Conservation (phyloP, 108 stramenopile genomes). For the Mediolabrus comicus region DNA sequence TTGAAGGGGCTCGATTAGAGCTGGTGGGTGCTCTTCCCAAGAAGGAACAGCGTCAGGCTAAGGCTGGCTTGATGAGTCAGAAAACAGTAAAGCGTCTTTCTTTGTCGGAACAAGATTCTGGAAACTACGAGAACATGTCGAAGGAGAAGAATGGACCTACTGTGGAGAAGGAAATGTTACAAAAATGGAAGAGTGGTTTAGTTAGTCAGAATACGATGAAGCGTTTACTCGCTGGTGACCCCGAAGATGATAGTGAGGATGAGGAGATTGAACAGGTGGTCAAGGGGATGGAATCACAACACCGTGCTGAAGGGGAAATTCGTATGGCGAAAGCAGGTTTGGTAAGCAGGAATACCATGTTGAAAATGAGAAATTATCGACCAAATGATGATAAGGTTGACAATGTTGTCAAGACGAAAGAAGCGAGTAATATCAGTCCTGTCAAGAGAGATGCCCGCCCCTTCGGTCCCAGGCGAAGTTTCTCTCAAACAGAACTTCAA, state of each 20-base stretch:
- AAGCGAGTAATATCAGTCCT: not conserved
- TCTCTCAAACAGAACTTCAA: not conserved
- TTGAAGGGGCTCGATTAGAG: not conserved
- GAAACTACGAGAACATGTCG: too few species aligned
- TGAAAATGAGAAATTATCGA: not conserved
- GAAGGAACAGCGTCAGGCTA: too few species aligned
- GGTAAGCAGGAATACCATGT: not conserved
- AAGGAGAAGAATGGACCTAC: not conserved
- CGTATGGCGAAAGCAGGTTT: not conserved
- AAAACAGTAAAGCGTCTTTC: too few species aligned
- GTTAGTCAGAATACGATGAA: not conserved
- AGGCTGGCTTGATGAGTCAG: too few species aligned
- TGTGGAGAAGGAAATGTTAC: not conserved
- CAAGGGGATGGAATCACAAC: not conserved
- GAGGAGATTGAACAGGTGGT: not conserved
- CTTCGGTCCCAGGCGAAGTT: not conserved
- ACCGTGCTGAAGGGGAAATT: constrained; percentile 7
- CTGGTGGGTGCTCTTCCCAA: too few species aligned
- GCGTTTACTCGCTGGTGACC: not conserved
- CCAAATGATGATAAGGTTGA: not conserved
- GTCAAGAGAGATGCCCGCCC: too few species aligned
- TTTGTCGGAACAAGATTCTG: too few species aligned
- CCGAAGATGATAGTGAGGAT: not conserved
- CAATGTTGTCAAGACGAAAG: not conserved
- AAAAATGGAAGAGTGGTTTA: not conserved